Conservation (phyloP, 768 basidiomycete genomes). For the Rhizopogon roseolus region DNA sequence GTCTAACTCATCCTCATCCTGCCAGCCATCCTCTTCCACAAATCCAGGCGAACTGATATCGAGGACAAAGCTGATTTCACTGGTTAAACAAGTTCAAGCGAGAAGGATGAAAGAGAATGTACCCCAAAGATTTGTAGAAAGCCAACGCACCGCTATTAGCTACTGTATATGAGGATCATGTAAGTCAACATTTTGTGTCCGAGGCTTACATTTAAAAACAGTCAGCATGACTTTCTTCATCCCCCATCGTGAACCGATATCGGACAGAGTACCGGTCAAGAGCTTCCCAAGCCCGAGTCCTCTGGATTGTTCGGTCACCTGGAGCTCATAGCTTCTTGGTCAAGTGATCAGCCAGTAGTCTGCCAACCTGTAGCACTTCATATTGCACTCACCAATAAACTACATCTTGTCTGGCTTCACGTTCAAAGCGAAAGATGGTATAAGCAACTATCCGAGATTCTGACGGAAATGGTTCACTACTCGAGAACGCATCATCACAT, state of each 20-base stretch:
- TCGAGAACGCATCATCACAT: background rate
- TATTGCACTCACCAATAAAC: conserved; percentile 59
- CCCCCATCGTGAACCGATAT: conserved; percentile 43
- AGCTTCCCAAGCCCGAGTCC: conserved; percentile 56
- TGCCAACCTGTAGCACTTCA: background rate
- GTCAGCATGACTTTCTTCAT: conserved; percentile 78
- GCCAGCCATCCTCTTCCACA: conserved; percentile 18
- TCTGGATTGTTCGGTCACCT: conserved; percentile 42
- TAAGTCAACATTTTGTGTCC: background rate
- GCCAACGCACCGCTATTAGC: conserved; percentile 39
- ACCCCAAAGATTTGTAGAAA: conserved; percentile 60
- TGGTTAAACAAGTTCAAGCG: background rate
- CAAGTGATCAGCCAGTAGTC: background rate
- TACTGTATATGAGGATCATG: conserved; percentile 15
- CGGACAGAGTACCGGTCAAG: conserved; percentile 44
- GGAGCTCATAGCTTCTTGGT: conserved; percentile 66
- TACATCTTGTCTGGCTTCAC: conserved; percentile 53
- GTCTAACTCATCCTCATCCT: conserved; percentile 23
- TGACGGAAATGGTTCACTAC: conserved; percentile 8
- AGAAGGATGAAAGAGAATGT: conserved; percentile 10
- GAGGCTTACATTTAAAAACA: conserved; percentile 59
- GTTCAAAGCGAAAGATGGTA: conserved; percentile 70
- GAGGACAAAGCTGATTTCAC: conserved; percentile 39
- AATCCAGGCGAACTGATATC: conserved; percentile 53
- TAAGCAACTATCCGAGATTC: conserved; percentile 31